Evolutionary conservation across 2,329 filamentous ascomycete genomes (phyloP), one percentile per base, ranked within the genome.

Genomic region (Colletotrichum phormii): DNA sequence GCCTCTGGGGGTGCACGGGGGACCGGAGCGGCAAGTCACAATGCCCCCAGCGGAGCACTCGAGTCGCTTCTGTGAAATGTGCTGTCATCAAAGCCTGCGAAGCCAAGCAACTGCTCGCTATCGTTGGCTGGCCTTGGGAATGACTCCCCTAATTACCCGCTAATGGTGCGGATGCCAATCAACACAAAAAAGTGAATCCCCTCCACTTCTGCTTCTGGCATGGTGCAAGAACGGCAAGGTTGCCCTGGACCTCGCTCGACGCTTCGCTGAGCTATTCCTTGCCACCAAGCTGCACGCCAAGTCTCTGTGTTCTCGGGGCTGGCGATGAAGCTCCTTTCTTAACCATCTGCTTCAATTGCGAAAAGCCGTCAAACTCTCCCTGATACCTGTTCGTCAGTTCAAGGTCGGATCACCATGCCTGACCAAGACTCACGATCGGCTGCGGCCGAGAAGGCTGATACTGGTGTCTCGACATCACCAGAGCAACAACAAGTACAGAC

Each of bases 391-490:
- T 22, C 33, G 46, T 71, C 46, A 37, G 58, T 57, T 59, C 26
- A 33, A 68, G 60, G 57, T 54, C 31, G 24, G 37, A 58, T 64
- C 59, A 68, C 15, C 31, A 64, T 72, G 69, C 33, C 53, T 31
- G 26, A 62, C n/a, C 57, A 61, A 72, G 37, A 68, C 46, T 49
- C 53, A 29, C 55, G 13, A 53, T 22, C 51, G 51, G 53, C 64
- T 42, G 7, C 59, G 66, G 64, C 58, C 37, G 53, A 68, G 26
- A 24, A 59, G 31, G 37, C 51, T 42, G 37, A 15, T 15, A 53
- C 57, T n/a, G 29, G 31, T 42, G 18, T 8, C 13, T 26, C 31
- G 31, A 15, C 22, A n/a, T 33, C 42, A 5, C 35, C 59, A 53
- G 31, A 55, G 42, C 33, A 53, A 31, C 57, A 67, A 13, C 51